A percentile compares a stretch with the other conserved stretches of the same genome.
Conservation (phyloP, 1,284 basidiomycete species). For the Mycena citricolor region DNA sequence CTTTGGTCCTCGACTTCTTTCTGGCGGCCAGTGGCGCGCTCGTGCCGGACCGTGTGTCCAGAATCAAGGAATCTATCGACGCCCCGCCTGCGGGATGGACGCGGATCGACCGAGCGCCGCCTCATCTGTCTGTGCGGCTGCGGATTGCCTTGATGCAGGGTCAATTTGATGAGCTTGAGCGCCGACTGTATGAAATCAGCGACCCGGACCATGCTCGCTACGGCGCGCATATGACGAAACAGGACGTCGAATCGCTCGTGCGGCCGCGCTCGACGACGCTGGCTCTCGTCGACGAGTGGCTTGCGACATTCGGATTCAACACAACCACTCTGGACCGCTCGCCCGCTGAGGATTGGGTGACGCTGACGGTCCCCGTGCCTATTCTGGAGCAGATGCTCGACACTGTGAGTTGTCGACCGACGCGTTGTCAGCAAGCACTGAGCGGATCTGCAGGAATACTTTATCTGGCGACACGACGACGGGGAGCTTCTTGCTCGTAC, state of each 20-base stretch:
- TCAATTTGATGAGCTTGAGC: conserved; percentile 48
- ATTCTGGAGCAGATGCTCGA: conserved; percentile 47
- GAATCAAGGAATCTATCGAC: conserved; percentile 17
- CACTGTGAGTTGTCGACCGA: conserved; percentile 31
- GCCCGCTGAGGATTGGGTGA: conserved; percentile 46
- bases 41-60: too few species aligned
- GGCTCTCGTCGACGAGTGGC: conserved; percentile 54
- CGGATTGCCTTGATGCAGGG: conserved; percentile 56
- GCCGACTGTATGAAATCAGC: conserved; percentile 54
- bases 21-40: too few species aligned
- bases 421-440: conserved; percentile 11
- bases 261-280: conserved; percentile 49
- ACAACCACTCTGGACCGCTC: conserved; percentile 33
- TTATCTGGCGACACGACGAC: conserved; percentile 56
- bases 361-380: conserved; percentile 41
- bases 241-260: conserved; percentile 51
- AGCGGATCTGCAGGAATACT: conserved; percentile 50
- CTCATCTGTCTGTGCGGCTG: conserved; percentile 43
- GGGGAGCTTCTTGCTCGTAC: conserved; percentile 63
- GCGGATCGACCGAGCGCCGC: conserved; percentile 36
- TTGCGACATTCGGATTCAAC: conserved; percentile 48
- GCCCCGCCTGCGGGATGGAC: conserved; percentile 45
- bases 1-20: too few species aligned
- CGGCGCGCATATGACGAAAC: conserved; percentile 60
- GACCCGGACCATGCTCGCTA: conserved; percentile 47